These are phyloP conservation scores for Agaricus subrufescens DNA, from an alignment of 768 basidiomycete genomes.

Conservation along the genomic window DNA sequence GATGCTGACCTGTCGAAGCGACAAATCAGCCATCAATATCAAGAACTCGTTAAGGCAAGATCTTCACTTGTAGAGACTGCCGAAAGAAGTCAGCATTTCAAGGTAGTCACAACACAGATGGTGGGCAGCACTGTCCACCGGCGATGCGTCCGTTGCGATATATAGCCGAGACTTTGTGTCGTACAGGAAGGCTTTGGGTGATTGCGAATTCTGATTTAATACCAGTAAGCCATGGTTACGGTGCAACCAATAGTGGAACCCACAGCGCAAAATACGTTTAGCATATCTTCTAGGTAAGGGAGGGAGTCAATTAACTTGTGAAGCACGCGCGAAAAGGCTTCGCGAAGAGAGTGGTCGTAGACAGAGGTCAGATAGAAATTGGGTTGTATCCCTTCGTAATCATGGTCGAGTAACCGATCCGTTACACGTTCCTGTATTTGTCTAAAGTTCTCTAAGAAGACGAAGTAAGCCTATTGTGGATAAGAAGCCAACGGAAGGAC, in stretches of 20 bases:
- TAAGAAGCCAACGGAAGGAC: constrained; percentile 15
- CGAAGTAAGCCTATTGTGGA: background rate
- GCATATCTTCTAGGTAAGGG: constrained; percentile 80
- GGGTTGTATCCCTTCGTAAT: constrained; percentile 73
- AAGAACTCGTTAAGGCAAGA: background rate
- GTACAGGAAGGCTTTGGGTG: constrained; percentile 92
- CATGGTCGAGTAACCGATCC: constrained; percentile 78
- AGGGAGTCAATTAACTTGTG: constrained; percentile 84
- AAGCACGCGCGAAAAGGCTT: constrained; percentile 86
- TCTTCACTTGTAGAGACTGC: constrained; percentile 76
- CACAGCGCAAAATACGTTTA: constrained; percentile 83
- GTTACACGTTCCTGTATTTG: constrained; percentile 85
- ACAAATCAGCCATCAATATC: background rate
- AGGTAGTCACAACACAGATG: constrained; percentile 91
- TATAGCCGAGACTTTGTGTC: constrained; percentile 82
- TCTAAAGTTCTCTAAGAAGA: constrained; percentile 72
- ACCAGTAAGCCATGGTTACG: background rate
- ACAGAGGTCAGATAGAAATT: constrained; percentile 92
- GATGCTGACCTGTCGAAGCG: constrained; percentile 8
- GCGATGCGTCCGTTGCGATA: constrained; percentile 90
- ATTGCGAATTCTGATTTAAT: constrained; percentile 73
- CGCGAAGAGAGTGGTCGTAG: constrained; percentile 87
- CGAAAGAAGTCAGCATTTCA: constrained; percentile 81
- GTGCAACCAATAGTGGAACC: constrained; percentile 14
- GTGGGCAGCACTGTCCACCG: constrained; percentile 85